Percentiles rank a stretch among this genome's conserved stretches.
Evolutionary conservation across 140 eudicot genomes (phyloP).

Genomic region (Flaveria floridana): DNA sequence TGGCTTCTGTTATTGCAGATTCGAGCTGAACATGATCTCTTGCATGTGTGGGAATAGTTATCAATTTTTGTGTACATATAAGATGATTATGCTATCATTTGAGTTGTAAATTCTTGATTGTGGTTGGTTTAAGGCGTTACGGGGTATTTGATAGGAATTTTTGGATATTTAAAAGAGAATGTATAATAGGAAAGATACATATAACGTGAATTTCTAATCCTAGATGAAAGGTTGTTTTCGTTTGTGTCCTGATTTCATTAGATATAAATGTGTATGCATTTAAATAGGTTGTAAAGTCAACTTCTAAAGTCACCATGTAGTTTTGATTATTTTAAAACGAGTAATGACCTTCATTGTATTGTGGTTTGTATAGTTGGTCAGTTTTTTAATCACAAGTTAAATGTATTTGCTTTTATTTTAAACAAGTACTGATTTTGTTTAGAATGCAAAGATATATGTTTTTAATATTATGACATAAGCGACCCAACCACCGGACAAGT

Average conservation of each 20-base stretch:
- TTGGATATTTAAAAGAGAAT: conserved; percentile 15
- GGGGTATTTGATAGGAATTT: background rate
- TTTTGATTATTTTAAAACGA: too few species aligned
- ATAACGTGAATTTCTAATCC: background rate
- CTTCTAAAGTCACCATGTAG: too few species aligned
- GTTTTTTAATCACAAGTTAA: too few species aligned
- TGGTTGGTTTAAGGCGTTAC: conserved; percentile 5
- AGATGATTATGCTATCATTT: conserved; percentile 12
- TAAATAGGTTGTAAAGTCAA: background rate
- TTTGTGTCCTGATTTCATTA: background rate
- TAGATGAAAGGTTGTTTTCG: background rate
- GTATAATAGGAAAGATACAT: background rate
- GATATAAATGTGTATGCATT: background rate
- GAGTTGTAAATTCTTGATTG: background rate
- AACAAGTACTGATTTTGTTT: too few species aligned
- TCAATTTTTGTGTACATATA: conserved; percentile 16
- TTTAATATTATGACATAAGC: too few species aligned
- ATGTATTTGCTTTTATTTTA: too few species aligned
- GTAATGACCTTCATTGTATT: too few species aligned
- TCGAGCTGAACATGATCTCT: conserved; percentile 17
- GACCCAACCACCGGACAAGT: too few species aligned
- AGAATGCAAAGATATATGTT: too few species aligned
- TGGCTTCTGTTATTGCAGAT: conserved; percentile 38
- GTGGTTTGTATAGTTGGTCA: too few species aligned
- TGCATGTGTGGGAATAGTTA: background rate